phyloP scores from a whole-genome alignment of 352 stramenopile species.

The Globisporangium irregulare region DNA sequence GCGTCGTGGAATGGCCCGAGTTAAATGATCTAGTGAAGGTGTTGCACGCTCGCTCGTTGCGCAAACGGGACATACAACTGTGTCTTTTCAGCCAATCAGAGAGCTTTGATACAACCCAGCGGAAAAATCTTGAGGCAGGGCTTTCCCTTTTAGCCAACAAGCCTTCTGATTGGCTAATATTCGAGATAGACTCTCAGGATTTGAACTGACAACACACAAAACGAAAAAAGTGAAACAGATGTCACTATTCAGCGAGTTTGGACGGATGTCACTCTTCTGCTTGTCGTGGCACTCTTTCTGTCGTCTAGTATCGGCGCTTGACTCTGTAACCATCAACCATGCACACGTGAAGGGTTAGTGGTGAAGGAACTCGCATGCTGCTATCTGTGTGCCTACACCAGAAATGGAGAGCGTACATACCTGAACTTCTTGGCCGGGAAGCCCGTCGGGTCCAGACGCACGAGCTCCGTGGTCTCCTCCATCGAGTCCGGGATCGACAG shows the following conservation, averaged over 20 bases:
- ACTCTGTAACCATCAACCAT: slow-evolving; percentile 31
- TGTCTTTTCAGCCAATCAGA: slow-evolving; percentile 8
- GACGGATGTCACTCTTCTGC: not conserved
- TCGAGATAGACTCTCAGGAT: not conserved
- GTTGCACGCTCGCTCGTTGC: slow-evolving; percentile 1
- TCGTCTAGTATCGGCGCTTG: slow-evolving; percentile 63
- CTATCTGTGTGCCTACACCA: not conserved
- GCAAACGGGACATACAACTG: slow-evolving; percentile 7
- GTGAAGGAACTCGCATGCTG: not conserved
- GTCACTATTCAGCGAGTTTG: not conserved
- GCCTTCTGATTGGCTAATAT: slow-evolving; percentile 4
- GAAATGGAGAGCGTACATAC: slow-evolving; percentile 22
- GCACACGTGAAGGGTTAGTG: not conserved
- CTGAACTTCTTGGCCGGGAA: slow-evolving; percentile 84
- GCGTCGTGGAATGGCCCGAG: not conserved
- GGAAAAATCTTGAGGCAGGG: slow-evolving; percentile 12
- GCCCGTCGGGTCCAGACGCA: slow-evolving; percentile 81
- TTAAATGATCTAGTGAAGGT: not conserved
- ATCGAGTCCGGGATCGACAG: slow-evolving; percentile 70
- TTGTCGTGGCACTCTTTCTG: not conserved
- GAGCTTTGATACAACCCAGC: not conserved
- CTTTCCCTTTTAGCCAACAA: not conserved
- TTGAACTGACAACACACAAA: not conserved
- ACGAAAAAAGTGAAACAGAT: slow-evolving; percentile 2
- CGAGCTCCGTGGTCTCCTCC: slow-evolving; percentile 75